Evolutionary conservation across 495 filamentous ascomycete genomes (phyloP).

Genomic region (Trichoderma asperelloides): DNA sequence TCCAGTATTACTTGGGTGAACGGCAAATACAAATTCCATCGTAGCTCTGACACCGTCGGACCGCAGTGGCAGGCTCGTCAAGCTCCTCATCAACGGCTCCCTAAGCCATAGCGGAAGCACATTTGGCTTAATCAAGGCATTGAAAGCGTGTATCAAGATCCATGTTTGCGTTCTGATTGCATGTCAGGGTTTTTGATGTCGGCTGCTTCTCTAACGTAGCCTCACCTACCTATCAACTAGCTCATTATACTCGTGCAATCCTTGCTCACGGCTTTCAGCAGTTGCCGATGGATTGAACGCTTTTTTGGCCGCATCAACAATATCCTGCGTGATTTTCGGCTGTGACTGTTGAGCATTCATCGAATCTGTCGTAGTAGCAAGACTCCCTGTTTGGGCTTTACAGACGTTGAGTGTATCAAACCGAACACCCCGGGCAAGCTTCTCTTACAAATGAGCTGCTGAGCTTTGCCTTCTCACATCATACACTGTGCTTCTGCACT

Average conservation of each 20-base stretch:
- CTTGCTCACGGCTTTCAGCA: constrained; percentile 20
- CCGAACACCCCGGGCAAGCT: not conserved
- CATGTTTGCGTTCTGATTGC: constrained; percentile 33
- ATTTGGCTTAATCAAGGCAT: constrained; percentile 35
- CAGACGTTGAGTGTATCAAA: not conserved
- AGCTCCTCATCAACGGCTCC: constrained; percentile 41
- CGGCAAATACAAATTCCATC: constrained; percentile 61
- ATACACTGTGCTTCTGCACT: not conserved
- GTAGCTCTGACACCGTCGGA: constrained; percentile 56
- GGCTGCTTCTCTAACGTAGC: not conserved
- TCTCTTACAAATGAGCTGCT: not conserved
- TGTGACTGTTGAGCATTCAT: constrained; percentile 15
- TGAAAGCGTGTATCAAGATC: constrained; percentile 36
- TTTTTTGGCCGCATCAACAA: constrained; percentile 28
- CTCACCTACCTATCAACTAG: constrained; percentile 32
- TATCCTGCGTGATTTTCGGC: constrained; percentile 21
- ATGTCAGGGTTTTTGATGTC: constrained; percentile 20
- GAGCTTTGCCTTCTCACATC: not conserved
- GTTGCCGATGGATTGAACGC: constrained; percentile 31
- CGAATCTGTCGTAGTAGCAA: constrained; percentile 16
- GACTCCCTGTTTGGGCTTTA: too few species aligned
- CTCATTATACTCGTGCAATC: constrained; percentile 27
- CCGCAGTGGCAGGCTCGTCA: constrained; percentile 59
- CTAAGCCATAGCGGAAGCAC: constrained; percentile 40
- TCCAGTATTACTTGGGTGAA: constrained; percentile 41